Conservation (phyloP, 2,329 filamentous ascomycete species). For the Stagonosporopsis tanaceti region DNA sequence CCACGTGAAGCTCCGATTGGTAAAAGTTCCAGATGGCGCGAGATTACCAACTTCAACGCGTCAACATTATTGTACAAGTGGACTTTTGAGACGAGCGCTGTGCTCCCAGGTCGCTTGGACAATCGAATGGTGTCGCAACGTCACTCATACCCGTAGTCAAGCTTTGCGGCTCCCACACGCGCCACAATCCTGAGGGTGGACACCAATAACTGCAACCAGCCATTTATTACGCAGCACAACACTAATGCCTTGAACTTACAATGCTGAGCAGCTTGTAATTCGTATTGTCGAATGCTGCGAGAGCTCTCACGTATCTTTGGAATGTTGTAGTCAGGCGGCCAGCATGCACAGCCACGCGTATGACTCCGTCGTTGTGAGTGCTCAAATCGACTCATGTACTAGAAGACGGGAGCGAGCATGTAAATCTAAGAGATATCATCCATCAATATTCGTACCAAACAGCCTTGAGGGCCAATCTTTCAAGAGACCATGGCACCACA, state of each 20-base stretch:
- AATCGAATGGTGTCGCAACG: conserved; percentile 11
- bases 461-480: too few relatives aligned
- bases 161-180: conserved; percentile 13
- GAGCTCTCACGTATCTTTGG: neutral
- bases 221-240: too few relatives aligned
- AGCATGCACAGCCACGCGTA: conserved; percentile 26
- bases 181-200: neutral
- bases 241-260: too few relatives aligned
- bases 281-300: neutral
- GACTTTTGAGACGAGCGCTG: neutral
- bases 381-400: conserved; percentile 29
- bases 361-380: conserved; percentile 18
- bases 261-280: neutral
- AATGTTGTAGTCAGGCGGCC: neutral
- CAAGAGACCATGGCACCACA: conserved; percentile 15
- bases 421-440: neutral
- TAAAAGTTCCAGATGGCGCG: conserved; percentile 13
- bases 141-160: conserved; percentile 16
- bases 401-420: neutral
- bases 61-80: conserved; percentile 13
- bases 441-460: too few relatives aligned
- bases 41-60: conserved; percentile 22
- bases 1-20: conserved; percentile 32
- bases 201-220: too few relatives aligned
- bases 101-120: conserved; percentile 1